These are phyloP conservation scores for Hanseniaspora occidentalis DNA, from an alignment of 805 yeast genomes.

Conservation along the genomic window DNA sequence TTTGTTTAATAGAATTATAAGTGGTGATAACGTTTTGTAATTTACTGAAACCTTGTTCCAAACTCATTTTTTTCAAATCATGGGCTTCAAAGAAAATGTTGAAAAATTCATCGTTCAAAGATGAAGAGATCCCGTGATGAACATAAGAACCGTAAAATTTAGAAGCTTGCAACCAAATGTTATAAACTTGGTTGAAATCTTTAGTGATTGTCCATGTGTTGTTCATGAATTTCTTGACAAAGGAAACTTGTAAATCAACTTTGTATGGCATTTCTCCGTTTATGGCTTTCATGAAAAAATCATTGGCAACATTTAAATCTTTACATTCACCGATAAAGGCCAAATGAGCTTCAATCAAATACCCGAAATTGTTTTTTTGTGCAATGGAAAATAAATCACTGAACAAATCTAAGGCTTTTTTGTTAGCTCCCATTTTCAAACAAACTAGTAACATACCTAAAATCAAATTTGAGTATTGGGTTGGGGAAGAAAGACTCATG, in stretches of 20 bases:
- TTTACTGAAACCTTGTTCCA: constrained; percentile 39
- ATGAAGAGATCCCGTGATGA: constrained; percentile 59
- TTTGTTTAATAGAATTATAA: constrained; percentile 42
- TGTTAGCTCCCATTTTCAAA: constrained; percentile 48
- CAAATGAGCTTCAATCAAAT: constrained; percentile 62
- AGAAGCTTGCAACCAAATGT: constrained; percentile 53
- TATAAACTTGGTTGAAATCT: constrained; percentile 44
- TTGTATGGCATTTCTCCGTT: constrained; percentile 59
- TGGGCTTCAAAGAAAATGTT: constrained; percentile 51
- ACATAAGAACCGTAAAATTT: constrained; percentile 44
- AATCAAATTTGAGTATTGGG: constrained; percentile 30
- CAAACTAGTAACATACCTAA: constrained; percentile 69
- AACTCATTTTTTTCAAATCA: constrained; percentile 22
- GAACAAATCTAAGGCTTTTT: constrained; percentile 53
- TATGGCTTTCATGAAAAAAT: constrained; percentile 64
- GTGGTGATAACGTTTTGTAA: constrained; percentile 44
- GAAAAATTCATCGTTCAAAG: constrained; percentile 57
- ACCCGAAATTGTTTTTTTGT: constrained; percentile 35
- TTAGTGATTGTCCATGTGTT: constrained; percentile 47
- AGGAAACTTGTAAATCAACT: constrained; percentile 60
- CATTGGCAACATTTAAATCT: constrained; percentile 57
- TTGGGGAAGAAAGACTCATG: constrained; percentile 24
- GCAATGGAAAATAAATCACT: constrained; percentile 38
- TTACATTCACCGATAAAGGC: constrained; percentile 68
- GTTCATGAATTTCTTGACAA: constrained; percentile 48